Evolutionary conservation across 257 asterid genomes (phyloP).

Genomic region (Ilex aquifolium): DNA sequence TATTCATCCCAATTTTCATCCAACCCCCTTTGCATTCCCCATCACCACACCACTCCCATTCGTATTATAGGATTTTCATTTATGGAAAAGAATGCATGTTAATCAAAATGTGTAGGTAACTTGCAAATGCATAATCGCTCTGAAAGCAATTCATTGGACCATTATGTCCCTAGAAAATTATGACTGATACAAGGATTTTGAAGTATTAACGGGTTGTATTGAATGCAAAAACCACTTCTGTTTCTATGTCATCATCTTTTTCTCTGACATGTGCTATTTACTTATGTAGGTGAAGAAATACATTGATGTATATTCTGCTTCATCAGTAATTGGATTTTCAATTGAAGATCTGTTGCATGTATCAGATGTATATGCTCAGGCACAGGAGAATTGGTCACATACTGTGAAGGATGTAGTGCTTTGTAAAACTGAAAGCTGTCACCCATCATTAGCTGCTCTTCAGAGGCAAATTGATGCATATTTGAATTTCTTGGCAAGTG

Average conservation of each 20-base stretch:
- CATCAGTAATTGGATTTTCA: slow-evolving; percentile 90
- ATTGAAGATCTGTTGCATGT: slow-evolving; percentile 68
- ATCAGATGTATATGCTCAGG: slow-evolving; percentile 57
- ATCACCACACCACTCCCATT: no score
- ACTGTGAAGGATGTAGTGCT: slow-evolving; percentile 37
- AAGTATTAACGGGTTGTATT: no score
- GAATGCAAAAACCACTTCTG: neutral
- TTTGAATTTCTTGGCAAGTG: slow-evolving; percentile 60
- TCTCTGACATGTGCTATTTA: slow-evolving; percentile 21
- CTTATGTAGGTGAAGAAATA: slow-evolving; percentile 82
- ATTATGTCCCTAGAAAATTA: no score
- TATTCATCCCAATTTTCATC: no score
- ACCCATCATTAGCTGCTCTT: slow-evolving; percentile 30
- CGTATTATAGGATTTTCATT: no score
- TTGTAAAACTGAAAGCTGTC: slow-evolving; percentile 26
- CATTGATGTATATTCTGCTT: slow-evolving; percentile 86
- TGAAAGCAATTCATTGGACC: no score
- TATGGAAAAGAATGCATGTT: no score
- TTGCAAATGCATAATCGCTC: no score
- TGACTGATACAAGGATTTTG: no score
- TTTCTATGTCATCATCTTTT: slow-evolving; percentile 8
- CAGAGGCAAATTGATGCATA: slow-evolving; percentile 65
- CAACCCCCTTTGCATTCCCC: no score
- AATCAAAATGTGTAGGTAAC: no score
- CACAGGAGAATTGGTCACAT: slow-evolving; percentile 66